phyloP scores from a whole-genome alignment of 768 basidiomycete genomes.

The Trametes punicea region DNA sequence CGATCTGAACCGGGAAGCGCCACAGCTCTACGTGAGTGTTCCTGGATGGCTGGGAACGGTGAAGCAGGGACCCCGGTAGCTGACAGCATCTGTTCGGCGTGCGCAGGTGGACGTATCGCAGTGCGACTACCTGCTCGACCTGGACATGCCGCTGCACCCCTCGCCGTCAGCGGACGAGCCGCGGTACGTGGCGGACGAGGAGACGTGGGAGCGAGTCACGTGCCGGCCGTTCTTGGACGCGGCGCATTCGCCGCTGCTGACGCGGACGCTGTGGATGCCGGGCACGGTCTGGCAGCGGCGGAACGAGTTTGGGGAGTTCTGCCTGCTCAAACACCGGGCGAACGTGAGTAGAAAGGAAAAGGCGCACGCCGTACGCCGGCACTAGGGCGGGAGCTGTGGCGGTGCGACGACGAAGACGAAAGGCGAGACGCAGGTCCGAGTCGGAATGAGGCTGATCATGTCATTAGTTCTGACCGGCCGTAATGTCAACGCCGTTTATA shows the following conservation, averaged over 20 bases:
- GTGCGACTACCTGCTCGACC: constrained; percentile 91
- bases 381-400: not conserved
- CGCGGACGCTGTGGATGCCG: constrained; percentile 81
- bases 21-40: constrained; percentile 68
- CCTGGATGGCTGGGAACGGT: not conserved
- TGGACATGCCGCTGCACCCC: constrained; percentile 78
- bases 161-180: constrained; percentile 59
- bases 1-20: constrained; percentile 81
- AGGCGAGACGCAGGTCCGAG: not conserved
- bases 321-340: constrained; percentile 68
- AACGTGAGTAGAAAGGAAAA: constrained; percentile 29
- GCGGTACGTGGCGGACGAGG: constrained; percentile 65
- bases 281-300: constrained; percentile 59
- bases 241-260: constrained; percentile 63
- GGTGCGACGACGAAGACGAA: not conserved
- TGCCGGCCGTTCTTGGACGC: constrained; percentile 87
- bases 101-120: constrained; percentile 60
- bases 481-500: constrained; percentile 11
- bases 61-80: constrained; percentile 3
- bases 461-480: not conserved
- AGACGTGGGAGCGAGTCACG: constrained; percentile 76
- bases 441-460: not conserved
- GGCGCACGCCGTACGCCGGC: constrained; percentile 19
- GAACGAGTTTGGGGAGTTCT: constrained; percentile 89
- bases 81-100: constrained; percentile 6